phyloP scores from a whole-genome alignment of 2,329 filamentous ascomycete species.

The Cryphonectria nitschkei region DNA sequence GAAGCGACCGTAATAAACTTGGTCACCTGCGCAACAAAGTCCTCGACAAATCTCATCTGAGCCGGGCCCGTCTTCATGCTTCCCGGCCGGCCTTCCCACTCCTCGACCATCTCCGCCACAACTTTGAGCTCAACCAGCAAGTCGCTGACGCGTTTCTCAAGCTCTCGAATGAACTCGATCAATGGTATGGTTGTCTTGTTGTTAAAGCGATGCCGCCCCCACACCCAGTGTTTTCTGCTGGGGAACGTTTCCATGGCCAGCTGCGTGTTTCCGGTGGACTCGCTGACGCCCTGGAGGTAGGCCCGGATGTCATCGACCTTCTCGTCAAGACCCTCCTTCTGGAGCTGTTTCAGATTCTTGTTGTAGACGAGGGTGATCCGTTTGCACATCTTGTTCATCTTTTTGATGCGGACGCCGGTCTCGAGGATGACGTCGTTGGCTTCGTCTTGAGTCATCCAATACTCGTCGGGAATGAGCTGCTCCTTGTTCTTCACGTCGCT shows the following conservation, averaged over 20 bases:
- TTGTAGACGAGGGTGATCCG: background rate
- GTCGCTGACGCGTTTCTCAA: background rate
- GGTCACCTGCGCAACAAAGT: background rate
- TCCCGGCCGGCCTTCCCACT: background rate
- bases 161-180: background rate
- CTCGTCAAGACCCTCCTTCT: background rate
- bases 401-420: background rate
- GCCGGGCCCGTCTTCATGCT: background rate
- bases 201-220: background rate
- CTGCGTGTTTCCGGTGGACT: background rate
- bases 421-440: background rate
- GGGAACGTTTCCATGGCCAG: background rate
- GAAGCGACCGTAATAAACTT: background rate
- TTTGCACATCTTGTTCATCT: background rate
- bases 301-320: background rate
- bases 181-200: background rate
- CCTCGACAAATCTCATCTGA: background rate
- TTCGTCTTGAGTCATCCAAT: background rate
- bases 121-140: background rate
- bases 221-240: background rate
- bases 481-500: background rate
- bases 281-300: background rate
- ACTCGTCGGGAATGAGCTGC: background rate
- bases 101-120: background rate
- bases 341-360: too few species aligned